These are phyloP conservation scores for Komagataella pseudopastoris DNA, from an alignment of 805 yeast genomes.

Conservation along the genomic window DNA sequence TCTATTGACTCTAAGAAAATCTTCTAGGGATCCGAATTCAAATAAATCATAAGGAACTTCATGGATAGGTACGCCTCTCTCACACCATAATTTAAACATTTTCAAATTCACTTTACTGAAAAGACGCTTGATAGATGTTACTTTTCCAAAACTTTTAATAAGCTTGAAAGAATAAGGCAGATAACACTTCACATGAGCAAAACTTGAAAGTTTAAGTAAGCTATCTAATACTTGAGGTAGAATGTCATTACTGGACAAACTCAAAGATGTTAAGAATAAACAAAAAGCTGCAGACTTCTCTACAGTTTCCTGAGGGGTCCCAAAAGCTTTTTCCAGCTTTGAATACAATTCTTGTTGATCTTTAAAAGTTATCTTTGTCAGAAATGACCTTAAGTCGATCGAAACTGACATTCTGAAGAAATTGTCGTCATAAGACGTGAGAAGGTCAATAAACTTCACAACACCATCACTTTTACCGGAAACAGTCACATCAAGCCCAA, in stretches of 20 bases:
- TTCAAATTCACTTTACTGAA: constrained; percentile 19
- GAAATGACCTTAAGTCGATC: background rate
- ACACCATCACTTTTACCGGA: background rate
- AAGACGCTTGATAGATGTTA: constrained; percentile 8
- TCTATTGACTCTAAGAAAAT: constrained; percentile 21
- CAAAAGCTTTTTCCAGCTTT: constrained; percentile 16
- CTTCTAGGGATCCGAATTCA: constrained; percentile 16
- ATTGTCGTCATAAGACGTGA: background rate
- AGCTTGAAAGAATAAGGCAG: constrained; percentile 13
- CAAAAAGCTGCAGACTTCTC: constrained; percentile 26
- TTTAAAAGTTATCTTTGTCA: background rate
- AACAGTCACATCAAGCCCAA: constrained; percentile 2
- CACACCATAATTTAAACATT: constrained; percentile 30
- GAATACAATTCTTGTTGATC: constrained; percentile 17
- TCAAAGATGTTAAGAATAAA: constrained; percentile 18
- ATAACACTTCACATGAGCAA: constrained; percentile 17
- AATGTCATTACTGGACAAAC: constrained; percentile 17
- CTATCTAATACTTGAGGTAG: constrained; percentile 23
- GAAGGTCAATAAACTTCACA: background rate
- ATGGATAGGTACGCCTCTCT: constrained; percentile 14
- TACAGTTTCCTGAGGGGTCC: constrained; percentile 20
- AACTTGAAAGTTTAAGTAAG: constrained; percentile 25
- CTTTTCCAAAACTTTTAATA: constrained; percentile 10
- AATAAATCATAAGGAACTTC: constrained; percentile 28
- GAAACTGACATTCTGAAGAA: background rate